Evolutionary conservation across 1,284 basidiomycete genomes (phyloP).

Genomic region (Cerioporus squamosus): DNA sequence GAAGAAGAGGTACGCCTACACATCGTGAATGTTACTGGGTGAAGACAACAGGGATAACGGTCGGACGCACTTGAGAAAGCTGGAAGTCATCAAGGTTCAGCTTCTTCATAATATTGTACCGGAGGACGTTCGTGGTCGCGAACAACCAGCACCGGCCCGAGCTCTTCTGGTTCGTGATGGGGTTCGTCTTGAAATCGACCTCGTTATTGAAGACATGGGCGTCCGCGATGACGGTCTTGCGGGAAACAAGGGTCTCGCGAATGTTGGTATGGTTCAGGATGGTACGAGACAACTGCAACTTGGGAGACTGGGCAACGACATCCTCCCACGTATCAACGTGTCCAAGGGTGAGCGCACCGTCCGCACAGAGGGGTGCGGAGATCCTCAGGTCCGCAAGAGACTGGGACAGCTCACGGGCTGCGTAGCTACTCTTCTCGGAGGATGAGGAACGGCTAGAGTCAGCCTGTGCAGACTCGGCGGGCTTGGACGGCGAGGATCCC

Average conservation of each 20-base stretch:
- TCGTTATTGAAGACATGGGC: slow-evolving; percentile 86
- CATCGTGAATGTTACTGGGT: neutral
- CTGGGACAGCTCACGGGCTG: slow-evolving; percentile 20
- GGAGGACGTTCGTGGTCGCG: slow-evolving; percentile 86
- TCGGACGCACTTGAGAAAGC: slow-evolving; percentile 72
- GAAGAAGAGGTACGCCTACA: slow-evolving; percentile 87
- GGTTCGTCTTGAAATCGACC: slow-evolving; percentile 80
- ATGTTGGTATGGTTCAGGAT: slow-evolving; percentile 82
- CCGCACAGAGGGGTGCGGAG: slow-evolving; percentile 36
- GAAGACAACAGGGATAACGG: neutral
- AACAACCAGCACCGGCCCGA: slow-evolving; percentile 94
- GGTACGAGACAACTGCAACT: slow-evolving; percentile 79
- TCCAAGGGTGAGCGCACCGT: slow-evolving; percentile 63
- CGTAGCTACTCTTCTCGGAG: slow-evolving; percentile 34
- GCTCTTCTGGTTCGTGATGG: slow-evolving; percentile 87
- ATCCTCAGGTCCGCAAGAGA: slow-evolving; percentile 25
- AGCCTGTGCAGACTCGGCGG: slow-evolving; percentile 30
- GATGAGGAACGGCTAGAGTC: slow-evolving; percentile 31
- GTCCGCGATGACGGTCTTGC: slow-evolving; percentile 68
- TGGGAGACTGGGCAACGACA: slow-evolving; percentile 58
- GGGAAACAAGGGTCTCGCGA: slow-evolving; percentile 64
- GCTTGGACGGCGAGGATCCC: slow-evolving; percentile 57
- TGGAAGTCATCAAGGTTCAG: slow-evolving; percentile 88
- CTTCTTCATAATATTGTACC: slow-evolving; percentile 85
- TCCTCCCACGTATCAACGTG: slow-evolving; percentile 72